Base-by-base conservation (phyloP, 495 filamentous ascomycete species). In the Neurospora sp. region DNA sequence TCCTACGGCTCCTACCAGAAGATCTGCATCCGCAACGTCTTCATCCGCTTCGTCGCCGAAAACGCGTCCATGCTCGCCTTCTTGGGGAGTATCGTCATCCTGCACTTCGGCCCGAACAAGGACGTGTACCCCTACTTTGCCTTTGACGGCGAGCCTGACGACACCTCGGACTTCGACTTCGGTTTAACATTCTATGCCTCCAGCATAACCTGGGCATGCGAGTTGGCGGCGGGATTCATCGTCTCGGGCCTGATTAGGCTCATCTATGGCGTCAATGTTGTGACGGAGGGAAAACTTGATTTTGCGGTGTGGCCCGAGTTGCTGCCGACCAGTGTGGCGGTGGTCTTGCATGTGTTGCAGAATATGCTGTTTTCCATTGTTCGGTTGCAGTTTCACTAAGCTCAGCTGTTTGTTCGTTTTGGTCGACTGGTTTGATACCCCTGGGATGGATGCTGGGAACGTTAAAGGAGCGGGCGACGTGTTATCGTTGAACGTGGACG, bases 321-420 rank as follows among this genome's bases (percentile, higher is more conserved):
- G 71, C 77, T 91, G 68, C 88, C 88, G 11, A 90, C 88, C 39
- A 85, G 85, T 48, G 83, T 89, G 31, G 87, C 86, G 10, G 88
- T 89, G 16, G 86, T 87, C 81, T 80, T 91, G 75, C 89, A 91
- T 73, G 89, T 91, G 37, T 76, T 90, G 78, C 88, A 90, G 80
- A 91, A 89, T 74, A 91, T 91, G 89, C 70, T 91, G 27, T 89
- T 91, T 75, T 86, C 86, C 27, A 90, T 91, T 75, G 85, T 89
- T 35, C 83, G 88, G 73, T 77, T 91, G 74, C 83, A 85, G 73
- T 91, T 91, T 81, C 81, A 82, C 73, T 85, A 75, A 84, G 10
- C 8, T 8, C 14, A 16, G 7, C 53, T 37, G 40, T 71, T 39
- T 44, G 12, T 31, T 44, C 18, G 10, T 7, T 35, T 35, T 18